Evolutionary conservation across 2,329 filamentous ascomycete genomes (phyloP).

Genomic region (Aspergillus udagawae): DNA sequence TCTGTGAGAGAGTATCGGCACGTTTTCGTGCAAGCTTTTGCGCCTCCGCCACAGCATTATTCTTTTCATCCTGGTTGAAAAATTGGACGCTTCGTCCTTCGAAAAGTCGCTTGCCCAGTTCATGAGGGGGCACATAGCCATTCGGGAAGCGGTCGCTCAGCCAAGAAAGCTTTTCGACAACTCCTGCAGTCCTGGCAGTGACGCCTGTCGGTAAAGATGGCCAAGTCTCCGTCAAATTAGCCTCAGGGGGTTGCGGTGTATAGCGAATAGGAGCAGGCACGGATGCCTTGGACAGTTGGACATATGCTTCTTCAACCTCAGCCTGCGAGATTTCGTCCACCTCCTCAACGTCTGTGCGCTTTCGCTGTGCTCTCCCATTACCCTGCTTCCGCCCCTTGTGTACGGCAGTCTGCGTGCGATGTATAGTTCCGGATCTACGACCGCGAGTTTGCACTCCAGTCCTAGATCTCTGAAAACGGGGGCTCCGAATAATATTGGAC

Average conservation of each 20-base stretch:
- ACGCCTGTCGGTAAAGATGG: conserved; percentile 33
- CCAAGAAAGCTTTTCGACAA: conserved; percentile 33
- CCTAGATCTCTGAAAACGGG: conserved; percentile 21
- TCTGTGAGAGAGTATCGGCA: conserved; percentile 32
- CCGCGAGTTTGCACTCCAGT: conserved; percentile 12
- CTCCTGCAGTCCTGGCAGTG: conserved; percentile 23
- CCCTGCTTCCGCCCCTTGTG: conserved; percentile 11
- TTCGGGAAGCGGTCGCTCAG: conserved; percentile 32
- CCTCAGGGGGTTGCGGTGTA: conserved; percentile 29
- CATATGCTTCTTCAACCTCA: conserved; percentile 27
- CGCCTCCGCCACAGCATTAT: conserved; percentile 32
- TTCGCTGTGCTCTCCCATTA: conserved; percentile 9
- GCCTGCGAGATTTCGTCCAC: conserved; percentile 18
- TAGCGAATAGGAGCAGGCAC: conserved; percentile 33
- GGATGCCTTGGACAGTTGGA: conserved; percentile 27
- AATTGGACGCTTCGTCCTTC: conserved; percentile 38
- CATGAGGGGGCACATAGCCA: conserved; percentile 33
- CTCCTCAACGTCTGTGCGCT: conserved; percentile 18
- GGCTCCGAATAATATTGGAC: conserved; percentile 29
- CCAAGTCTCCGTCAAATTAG: conserved; percentile 36
- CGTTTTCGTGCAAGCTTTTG: conserved; percentile 29
- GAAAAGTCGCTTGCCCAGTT: conserved; percentile 35
- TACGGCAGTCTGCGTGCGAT: conserved; percentile 4
- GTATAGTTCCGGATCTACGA: conserved; percentile 18
- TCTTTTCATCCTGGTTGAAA: conserved; percentile 33